Base-by-base conservation (phyloP, 768 basidiomycete species). In the Macrolepiota dolichaula region DNA sequence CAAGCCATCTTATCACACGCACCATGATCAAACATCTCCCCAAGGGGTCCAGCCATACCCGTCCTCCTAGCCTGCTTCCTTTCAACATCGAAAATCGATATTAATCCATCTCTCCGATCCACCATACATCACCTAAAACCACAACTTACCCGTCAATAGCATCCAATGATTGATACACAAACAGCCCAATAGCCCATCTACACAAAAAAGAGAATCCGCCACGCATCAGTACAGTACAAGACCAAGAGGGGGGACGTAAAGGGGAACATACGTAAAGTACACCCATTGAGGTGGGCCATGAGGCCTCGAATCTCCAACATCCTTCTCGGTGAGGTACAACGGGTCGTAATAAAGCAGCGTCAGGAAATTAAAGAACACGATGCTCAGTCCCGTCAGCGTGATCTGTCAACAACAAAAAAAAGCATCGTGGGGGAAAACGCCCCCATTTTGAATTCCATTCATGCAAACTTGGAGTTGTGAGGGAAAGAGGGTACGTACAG, bases 1-100 rank as follows among this genome's bases (percentile, higher is more conserved):
- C 17, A 17, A 10, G 2, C 42, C 42, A 44, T 27, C 17, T 57
- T 11, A 59, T 35, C 6, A 49, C 7, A 37, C 79, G 52, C 66
- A 89, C 95, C 96, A 73, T 98, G 97, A 70, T 99, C 97, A 72
- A 99, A 99, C 87, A 98, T 89, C 73, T 99, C 92, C 17, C 97
- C 97, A 35, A 98, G 76, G 25, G 96, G 96, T 4, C 97, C 93
- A n/a, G 94, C 91, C 92, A 97, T 98, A 1, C 94, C 94, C 0
- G 95, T 96, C 54, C 96, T 77, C 63, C 97, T 79, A 22, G 97
- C 97, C 74, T 99, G 97, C 72, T 98, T 98, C 15, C 96, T 94
- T n/a, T 55, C 44, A 35, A 17, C 42, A 22, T 19, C 42, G 52
- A 24, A 17, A 15, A 27, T 49, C 35, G 52, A 60, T 29, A 38